Evolutionary conservation across 2,329 filamentous ascomycete species (phyloP).

Genomic region (Diplocarpon mali): DNA sequence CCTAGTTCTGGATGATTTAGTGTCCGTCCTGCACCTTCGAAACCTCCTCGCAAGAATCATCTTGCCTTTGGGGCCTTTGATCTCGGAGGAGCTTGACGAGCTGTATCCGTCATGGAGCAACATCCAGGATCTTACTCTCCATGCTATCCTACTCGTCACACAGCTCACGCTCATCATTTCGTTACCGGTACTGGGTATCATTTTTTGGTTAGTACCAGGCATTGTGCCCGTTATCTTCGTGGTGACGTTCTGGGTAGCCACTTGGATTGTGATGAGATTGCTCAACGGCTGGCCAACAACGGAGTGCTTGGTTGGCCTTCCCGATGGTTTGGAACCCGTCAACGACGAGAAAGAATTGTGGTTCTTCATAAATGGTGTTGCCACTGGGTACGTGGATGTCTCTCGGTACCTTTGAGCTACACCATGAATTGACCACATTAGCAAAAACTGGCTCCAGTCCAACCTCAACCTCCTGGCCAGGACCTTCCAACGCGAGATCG

Average conservation of each 20-base stretch:
- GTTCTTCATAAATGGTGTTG: conserved; percentile 69
- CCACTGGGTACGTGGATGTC: conserved; percentile 38
- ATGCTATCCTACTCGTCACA: conserved; percentile 44
- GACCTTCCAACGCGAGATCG: conserved; percentile 53
- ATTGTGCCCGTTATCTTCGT: conserved; percentile 34
- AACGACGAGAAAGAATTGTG: conserved; percentile 53
- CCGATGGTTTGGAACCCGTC: conserved; percentile 38
- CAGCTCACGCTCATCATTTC: conserved; percentile 50
- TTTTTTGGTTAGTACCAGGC: conserved; percentile 33
- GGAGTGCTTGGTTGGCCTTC: conserved; percentile 37
- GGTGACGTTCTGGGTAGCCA: conserved; percentile 36
- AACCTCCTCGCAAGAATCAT: conserved; percentile 44
- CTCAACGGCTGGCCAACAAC: conserved; percentile 39
- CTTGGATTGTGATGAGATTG: conserved; percentile 38
- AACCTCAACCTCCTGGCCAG: conserved; percentile 61
- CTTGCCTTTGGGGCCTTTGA: conserved; percentile 41
- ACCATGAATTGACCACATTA: conserved; percentile 22
- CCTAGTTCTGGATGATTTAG: conserved; percentile 31
- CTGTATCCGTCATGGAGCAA: conserved; percentile 48
- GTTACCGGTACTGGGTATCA: conserved; percentile 31
- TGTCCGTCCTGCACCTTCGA: conserved; percentile 27
- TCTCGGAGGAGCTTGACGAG: conserved; percentile 51
- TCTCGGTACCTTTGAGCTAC: not conserved
- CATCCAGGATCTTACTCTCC: conserved; percentile 43
- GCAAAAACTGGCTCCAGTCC: conserved; percentile 50